Base-by-base conservation (phyloP, 305 asterid genomes). In the Solanum aculeatissimum region DNA sequence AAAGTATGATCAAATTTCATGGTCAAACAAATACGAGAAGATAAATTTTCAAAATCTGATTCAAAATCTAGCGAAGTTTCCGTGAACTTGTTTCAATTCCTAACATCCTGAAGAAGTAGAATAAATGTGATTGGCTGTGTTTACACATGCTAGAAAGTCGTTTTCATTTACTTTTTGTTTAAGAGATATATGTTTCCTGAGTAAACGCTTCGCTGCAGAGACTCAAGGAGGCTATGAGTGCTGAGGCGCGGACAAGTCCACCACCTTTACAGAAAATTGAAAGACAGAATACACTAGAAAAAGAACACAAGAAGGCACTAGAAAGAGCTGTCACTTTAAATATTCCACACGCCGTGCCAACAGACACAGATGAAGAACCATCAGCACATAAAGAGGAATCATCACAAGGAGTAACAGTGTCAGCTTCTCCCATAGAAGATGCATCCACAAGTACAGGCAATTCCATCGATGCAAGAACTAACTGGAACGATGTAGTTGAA, bases 261-360 rank as follows among this genome's bases (percentile, higher is more conserved):
- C 99, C 98, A 19, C 82, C 72, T 70, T 92, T 88, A 69, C 95
- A 91, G 88, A 94, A 89, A 86, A 81, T 97, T 35, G 91, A 85
- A 38, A 90, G 98, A 89, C 86, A 89, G 88, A 86, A 85, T 77
- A 94, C 98, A 2, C 68, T 95, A 40, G 96, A 95, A 86, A 91
- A 91, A 82, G 99, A 97, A 91, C 99, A 97, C 93, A 92, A 91
- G 86, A 98, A 93, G 84, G 99, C 99, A 42, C 65, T 97, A 83
- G 94, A 97, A 86, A 93, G 98, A 88, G 99, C 99, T 4, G 93
- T 95, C 45, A 92, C 93, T 81, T 88, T 95, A 89, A 96, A 96
- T 32, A 92, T 96, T 88, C 99, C 99, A 70, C 91, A 95, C 25
- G 98, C 99, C 1, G 92, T 90, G 53, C 62, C 87, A 53, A n/a